Evolutionary conservation across 2,329 filamentous ascomycete species (phyloP), one percentile per base, ranked within the genome.

Genomic region (Aspergillus texensis): DNA sequence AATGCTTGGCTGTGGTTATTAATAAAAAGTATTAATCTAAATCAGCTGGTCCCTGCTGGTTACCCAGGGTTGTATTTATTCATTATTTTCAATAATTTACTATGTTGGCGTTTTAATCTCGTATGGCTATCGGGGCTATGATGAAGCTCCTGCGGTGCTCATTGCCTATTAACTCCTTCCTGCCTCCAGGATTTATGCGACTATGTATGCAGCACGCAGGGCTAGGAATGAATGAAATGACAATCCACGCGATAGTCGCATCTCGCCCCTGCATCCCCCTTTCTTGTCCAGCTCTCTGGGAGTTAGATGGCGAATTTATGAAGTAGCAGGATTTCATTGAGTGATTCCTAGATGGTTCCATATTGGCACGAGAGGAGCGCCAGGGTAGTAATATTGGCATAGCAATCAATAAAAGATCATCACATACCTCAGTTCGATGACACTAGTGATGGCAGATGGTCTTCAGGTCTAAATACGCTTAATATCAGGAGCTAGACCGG

Each of bases 251-350:
- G 58, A 62, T 62, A 57, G 53, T 62, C 48, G 53, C 54, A 57
- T 55, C 56, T 52, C 57, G 41, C 61, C 61, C 61, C 61, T 62
- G 56, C 61, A 62, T 62, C 48, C 54, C 58, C 62, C 62, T 58
- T 46, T 48, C 24, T n/a, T 32, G 8, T 28, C 26, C 24, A 30
- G 28, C 12, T 36, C 34, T 55, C 24, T 3, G 36, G n/a, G 24
- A 24, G 34, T 11, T 11, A 50, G 32, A 52, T 16, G 10, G 10
- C n/a, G 26, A 19, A 16, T 19, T 50, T 4, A n/a, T 48, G 45
- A 28, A 26, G 45, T 28, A 28, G 45, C 21, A 26, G 24, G 8
- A 48, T 28, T 14, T 28, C 26, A 16, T 32, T 9, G 12, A 32
- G 48, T 52, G 16, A 16, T 32, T 21, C 4, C 26, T n/a, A 16